Evolutionary conservation across 2,329 filamentous ascomycete genomes (phyloP).

Genomic region (Coniochaeta hoffmannii): DNA sequence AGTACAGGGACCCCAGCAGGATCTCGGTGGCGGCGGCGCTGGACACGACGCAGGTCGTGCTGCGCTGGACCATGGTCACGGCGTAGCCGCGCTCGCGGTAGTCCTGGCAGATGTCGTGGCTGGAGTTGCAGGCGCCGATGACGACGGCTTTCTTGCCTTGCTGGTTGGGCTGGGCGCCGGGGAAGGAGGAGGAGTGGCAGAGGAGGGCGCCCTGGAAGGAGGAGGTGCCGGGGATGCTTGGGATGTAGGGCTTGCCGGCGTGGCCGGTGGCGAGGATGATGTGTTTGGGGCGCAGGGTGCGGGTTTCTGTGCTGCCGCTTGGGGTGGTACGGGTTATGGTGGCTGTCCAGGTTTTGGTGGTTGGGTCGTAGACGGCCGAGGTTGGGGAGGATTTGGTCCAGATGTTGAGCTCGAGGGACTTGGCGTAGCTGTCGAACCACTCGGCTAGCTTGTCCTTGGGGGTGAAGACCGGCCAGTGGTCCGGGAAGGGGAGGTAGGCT

Average conservation of each 20-base stretch:
- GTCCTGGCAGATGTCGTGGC: constrained; percentile 62
- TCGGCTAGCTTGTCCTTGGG: constrained; percentile 61
- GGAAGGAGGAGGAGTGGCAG: constrained; percentile 55
- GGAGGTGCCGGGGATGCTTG: constrained; percentile 29
- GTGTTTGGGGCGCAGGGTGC: constrained; percentile 40
- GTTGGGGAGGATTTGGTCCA: constrained; percentile 47
- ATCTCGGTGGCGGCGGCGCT: constrained; percentile 45
- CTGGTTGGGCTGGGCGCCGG: constrained; percentile 44
- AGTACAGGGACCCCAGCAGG: constrained; percentile 41
- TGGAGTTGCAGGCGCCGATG: constrained; percentile 62
- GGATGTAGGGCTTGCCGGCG: constrained; percentile 33
- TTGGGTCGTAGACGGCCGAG: constrained; percentile 38
- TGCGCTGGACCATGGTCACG: constrained; percentile 64
- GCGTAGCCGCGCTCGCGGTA: constrained; percentile 59
- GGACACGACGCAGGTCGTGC: constrained; percentile 56
- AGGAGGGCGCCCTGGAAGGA: constrained; percentile 52
- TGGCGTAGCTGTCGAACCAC: constrained; percentile 57
- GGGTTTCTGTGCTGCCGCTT: constrained; percentile 24
- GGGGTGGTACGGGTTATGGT: constrained; percentile 22
- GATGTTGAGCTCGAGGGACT: constrained; percentile 54
- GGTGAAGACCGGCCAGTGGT: constrained; percentile 58
- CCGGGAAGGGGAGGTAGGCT: constrained; percentile 52
- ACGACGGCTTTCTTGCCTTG: constrained; percentile 41
- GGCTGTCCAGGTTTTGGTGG: constrained; percentile 45
- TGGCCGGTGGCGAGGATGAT: constrained; percentile 49